A percentile compares a stretch with the other conserved stretches of the same genome.
Evolutionary conservation across 1,284 basidiomycete genomes (phyloP).

Genomic region (Meira miltonrushii): DNA sequence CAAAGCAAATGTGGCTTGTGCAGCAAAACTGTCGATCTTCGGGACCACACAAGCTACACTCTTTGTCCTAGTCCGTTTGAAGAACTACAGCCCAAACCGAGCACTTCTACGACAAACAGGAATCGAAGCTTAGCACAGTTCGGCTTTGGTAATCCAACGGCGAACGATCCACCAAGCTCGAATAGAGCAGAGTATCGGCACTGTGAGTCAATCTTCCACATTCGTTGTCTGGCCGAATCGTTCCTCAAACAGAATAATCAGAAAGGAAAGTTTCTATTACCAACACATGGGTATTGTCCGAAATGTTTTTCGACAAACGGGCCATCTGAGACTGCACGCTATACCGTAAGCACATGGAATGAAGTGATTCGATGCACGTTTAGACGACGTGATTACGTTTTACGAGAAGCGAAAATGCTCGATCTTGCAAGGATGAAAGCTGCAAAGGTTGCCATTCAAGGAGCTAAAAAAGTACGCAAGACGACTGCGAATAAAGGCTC

Average conservation of each 20-base stretch:
- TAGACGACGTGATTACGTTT: slow-evolving; percentile 12
- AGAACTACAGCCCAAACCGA: slow-evolving; percentile 16
- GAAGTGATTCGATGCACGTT: slow-evolving; percentile 31
- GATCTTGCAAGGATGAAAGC: no score
- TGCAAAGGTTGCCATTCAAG: no score
- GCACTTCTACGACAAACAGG: slow-evolving; percentile 17
- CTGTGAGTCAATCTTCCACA: slow-evolving; percentile 63
- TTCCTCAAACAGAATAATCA: slow-evolving; percentile 56
- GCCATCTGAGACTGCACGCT: background rate
- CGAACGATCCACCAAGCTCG: no score
- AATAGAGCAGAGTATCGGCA: slow-evolving; percentile 2
- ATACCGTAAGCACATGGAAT: slow-evolving; percentile 18
- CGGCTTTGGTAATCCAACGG: background rate
- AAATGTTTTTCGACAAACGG: background rate
- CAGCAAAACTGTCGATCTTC: background rate
- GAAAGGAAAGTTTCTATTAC: slow-evolving; percentile 18
- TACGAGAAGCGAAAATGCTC: no score
- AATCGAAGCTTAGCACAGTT: slow-evolving; percentile 12
- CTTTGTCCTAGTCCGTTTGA: slow-evolving; percentile 56
- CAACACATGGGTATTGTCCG: slow-evolving; percentile 30
- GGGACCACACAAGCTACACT: slow-evolving; percentile 62
- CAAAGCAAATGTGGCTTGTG: background rate
- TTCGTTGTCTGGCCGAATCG: slow-evolving; percentile 63
- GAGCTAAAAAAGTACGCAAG: no score
- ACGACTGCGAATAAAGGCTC: no score